Conservation (phyloP, 1,139 yeast genomes). For the Yamadazyma conglobata region DNA sequence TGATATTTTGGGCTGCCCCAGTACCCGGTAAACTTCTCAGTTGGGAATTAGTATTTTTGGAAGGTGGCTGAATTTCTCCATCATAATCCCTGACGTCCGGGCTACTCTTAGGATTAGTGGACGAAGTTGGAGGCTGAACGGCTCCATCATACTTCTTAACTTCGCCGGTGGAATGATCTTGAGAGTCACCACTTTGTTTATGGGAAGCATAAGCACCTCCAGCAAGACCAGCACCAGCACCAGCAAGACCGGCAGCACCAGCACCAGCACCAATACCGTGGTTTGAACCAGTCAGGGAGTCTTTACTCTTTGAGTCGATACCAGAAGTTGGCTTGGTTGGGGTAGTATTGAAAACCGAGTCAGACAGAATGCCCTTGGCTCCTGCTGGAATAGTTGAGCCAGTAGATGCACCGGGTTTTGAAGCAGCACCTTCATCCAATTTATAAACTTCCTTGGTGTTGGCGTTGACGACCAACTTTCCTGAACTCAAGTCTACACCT, state of each 20-base stretch:
- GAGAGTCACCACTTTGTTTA: constrained; percentile 2
- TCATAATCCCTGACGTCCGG: constrained; percentile 8
- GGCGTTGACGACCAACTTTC: constrained; percentile 36
- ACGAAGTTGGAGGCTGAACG: constrained; percentile 10
- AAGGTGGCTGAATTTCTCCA: constrained; percentile 11
- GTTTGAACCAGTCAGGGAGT: constrained; percentile 3
- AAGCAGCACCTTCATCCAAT: constrained; percentile 16
- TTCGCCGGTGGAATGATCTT: constrained; percentile 3
- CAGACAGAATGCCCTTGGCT: constrained; percentile 9
- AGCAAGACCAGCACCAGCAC: constrained; percentile 12
- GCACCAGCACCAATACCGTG: constrained; percentile 10
- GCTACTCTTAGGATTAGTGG: constrained; percentile 5
- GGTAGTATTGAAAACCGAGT: constrained; percentile 3
- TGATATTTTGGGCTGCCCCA: not conserved
- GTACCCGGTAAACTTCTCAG: constrained; percentile 4
- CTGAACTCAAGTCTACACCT: constrained; percentile 36
- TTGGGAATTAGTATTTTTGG: constrained; percentile 1
- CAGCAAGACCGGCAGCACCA: constrained; percentile 15
- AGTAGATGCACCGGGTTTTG: not conserved
- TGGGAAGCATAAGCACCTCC: constrained; percentile 14
- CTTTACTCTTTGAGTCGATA: not conserved
- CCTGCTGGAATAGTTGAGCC: constrained; percentile 1
- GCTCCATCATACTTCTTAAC: constrained; percentile 5
- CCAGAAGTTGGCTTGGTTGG: constrained; percentile 7
- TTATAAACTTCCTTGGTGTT: constrained; percentile 31